Evolutionary conservation across 169 alveolate species (phyloP).

Genomic region (Eimeria tenella): DNA sequence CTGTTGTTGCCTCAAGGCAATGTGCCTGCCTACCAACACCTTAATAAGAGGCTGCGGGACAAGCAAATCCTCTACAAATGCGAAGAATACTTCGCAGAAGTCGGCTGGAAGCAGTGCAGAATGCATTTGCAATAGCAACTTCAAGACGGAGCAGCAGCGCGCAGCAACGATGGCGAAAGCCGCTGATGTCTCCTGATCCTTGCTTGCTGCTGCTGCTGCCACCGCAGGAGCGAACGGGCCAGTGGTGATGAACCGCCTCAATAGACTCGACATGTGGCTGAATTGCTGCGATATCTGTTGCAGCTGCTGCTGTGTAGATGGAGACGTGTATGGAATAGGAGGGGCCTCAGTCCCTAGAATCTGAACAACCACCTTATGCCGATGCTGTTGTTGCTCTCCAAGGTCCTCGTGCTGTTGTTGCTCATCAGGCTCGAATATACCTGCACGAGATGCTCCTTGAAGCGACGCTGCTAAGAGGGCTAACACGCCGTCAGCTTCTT

Average conservation of each 20-base stretch:
- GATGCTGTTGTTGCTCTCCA: constrained; percentile 15
- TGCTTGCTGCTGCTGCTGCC: constrained; percentile 60
- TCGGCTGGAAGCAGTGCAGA: background rate
- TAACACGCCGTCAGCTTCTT: constrained; percentile 35
- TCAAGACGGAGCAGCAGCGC: constrained; percentile 57
- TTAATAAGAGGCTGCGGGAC: constrained; percentile 48
- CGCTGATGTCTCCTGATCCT: constrained; percentile 38
- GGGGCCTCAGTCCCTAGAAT: constrained; percentile 38
- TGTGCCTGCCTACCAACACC: constrained; percentile 38
- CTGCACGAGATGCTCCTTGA: constrained; percentile 35
- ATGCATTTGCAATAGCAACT: constrained; percentile 42
- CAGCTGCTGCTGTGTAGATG: constrained; percentile 42
- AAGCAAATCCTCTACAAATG: constrained; percentile 38
- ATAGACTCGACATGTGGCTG: constrained; percentile 25
- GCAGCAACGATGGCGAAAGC: constrained; percentile 51
- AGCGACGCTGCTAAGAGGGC: constrained; percentile 62
- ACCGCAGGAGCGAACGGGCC: constrained; percentile 61
- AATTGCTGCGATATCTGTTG: constrained; percentile 43
- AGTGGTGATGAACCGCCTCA: constrained; percentile 31
- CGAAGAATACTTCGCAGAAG: constrained; percentile 2
- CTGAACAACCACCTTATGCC: constrained; percentile 39
- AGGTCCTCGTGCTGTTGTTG: constrained; percentile 32
- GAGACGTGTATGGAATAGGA: background rate
- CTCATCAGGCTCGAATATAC: constrained; percentile 1
- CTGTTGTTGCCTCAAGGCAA: constrained; percentile 23